Base-by-base conservation (phyloP, 1,284 basidiomycete genomes). In the Chalciporus piperatoides region DNA sequence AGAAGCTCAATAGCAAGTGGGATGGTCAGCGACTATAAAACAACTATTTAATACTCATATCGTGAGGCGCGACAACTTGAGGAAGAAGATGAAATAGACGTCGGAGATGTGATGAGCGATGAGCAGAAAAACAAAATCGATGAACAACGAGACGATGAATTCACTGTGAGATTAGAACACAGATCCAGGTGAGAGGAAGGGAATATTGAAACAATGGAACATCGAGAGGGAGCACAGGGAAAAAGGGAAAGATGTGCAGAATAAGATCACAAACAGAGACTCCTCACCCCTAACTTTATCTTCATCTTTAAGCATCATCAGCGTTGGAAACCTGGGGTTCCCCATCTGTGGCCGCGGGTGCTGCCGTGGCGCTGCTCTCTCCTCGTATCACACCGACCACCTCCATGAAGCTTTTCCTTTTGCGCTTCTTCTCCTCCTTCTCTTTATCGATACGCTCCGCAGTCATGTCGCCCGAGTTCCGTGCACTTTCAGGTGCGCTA, bases 351-450 rank as follows among this genome's bases (percentile, higher is more conserved):
- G 52, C 24, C 11, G 49, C 56, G 21, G 57, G 50, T 14, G 53
- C 52, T 24, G 45, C 46, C 2, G 23, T 36, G 11, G 48, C 37
- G 41, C 46, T 39, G 12, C 25, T 54, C 28, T 63, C 61, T 12
- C 49, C 64, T 35, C 64, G 35, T 43, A 3, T 62, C 24, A 51
- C 64, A 25, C 62, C 50, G 15, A 62, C 61, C 14, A 68, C 61
- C 45, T 58, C 63, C 54, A 69, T 69, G 43, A 73, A 62, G 19
- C 67, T 72, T 61, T 67, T 70, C 59, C 68, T 72, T 64, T 76
- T 79, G 56, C 74, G 71, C 63, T 75, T 75, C 69, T 76, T 76
- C 63, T 78, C 77, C 49, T 70, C 65, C 59, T 74, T 77, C 49
- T 79, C 79, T 39, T 71, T 74, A 52, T 71, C 72, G 23, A 76